These are phyloP conservation scores for Cyclostephanos tholiformis DNA, from an alignment of 108 stramenopile genomes.

Conservation along the genomic window DNA sequence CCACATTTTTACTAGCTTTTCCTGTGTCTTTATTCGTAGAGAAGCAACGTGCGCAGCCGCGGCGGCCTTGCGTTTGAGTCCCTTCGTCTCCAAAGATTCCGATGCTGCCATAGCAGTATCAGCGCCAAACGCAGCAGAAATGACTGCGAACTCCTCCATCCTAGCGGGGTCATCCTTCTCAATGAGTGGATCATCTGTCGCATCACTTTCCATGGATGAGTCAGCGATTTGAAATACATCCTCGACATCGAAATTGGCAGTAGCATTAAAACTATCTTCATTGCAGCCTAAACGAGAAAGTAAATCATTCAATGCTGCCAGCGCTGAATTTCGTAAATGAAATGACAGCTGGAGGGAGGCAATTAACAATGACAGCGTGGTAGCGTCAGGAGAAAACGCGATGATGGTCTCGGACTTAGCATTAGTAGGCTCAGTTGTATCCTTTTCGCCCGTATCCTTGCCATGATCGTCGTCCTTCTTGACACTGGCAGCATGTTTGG, in stretches of 20 bases:
- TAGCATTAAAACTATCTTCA: constrained; percentile 1
- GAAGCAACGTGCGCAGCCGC: constrained; percentile 80
- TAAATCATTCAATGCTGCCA: constrained; percentile 26
- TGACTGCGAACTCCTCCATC: neutral
- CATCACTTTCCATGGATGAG: constrained; percentile 1
- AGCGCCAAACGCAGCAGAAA: constrained; percentile 28
- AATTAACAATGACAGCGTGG: constrained; percentile 36
- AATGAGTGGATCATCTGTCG: constrained; percentile 58
- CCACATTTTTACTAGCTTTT: constrained; percentile 59
- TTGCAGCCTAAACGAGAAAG: constrained; percentile 7
- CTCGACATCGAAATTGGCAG: constrained; percentile 8
- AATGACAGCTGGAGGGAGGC: constrained; percentile 34
- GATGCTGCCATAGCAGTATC: constrained; percentile 16
- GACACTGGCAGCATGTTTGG: constrained; percentile 6
- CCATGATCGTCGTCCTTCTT: constrained; percentile 6
- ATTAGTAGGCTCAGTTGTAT: neutral
- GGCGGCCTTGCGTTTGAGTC: constrained; percentile 82
- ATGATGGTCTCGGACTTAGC: neutral
- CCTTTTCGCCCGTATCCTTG: neutral
- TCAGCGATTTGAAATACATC: constrained; percentile 5
- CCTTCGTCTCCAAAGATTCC: constrained; percentile 75
- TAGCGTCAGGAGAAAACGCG: constrained; percentile 36
- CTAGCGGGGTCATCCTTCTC: constrained; percentile 49
- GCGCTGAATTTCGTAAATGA: constrained; percentile 26
- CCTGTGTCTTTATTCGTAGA: constrained; percentile 51